Evolutionary conservation across 2,329 filamentous ascomycete genomes (phyloP).

Genomic region (Tolypocladium inflatum): DNA sequence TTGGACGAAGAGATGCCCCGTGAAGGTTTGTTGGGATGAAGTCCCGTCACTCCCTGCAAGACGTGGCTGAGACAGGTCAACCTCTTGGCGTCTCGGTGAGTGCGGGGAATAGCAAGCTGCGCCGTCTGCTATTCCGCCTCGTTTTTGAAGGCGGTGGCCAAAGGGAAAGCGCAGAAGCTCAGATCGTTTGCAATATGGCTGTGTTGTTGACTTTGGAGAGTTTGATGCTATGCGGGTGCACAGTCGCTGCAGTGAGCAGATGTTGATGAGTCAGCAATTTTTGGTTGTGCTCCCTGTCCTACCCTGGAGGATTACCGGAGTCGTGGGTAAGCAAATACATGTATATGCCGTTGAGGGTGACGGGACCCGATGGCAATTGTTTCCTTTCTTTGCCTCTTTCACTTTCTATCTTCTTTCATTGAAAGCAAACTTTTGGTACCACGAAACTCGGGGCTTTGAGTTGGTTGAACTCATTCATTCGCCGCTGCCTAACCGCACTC

Average conservation of each 20-base stretch:
- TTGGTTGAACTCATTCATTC: no score
- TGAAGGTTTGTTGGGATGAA: background rate
- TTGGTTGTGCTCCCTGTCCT: background rate
- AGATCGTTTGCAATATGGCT: background rate
- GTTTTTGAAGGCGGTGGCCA: background rate
- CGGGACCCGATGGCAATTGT: background rate
- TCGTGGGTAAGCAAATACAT: slow-evolving; percentile 1
- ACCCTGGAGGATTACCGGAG: background rate
- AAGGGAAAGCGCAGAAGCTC: background rate
- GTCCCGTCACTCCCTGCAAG: background rate
- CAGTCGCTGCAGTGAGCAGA: background rate
- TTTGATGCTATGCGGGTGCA: background rate
- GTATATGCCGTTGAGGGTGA: background rate
- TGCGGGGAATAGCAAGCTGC: background rate
- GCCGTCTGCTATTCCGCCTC: background rate
- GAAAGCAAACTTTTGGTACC: background rate
- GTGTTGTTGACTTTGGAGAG: background rate
- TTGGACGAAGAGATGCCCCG: background rate
- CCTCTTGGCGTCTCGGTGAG: background rate
- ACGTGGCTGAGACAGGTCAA: background rate
- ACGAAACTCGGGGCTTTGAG: background rate
- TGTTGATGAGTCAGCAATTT: slow-evolving; percentile 8
- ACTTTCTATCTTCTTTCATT: no score
- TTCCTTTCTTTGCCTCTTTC: background rate
- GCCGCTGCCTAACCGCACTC: no score